Evolutionary conservation across 139 green algal genomes (phyloP), one percentile per base, ranked within the genome.

Genomic region (Chlamydomonas sp.): DNA sequence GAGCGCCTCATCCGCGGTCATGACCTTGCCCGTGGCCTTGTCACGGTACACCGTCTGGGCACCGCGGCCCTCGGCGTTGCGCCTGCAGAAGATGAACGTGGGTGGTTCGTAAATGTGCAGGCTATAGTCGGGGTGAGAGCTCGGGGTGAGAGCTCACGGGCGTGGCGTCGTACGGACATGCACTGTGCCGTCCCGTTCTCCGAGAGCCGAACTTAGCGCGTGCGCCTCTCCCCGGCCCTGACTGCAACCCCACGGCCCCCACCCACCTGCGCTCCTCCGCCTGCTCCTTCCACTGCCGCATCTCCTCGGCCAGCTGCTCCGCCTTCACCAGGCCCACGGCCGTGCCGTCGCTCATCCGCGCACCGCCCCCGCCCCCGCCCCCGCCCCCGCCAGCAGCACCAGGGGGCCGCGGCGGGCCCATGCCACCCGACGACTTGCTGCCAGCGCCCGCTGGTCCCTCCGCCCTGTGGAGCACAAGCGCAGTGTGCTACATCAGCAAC

Each of bases 21-120:
- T 91, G 2, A 87, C 68, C 17, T 91, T 90, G 14, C 95, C 95
- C 4, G 91, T 90, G 17, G 71, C 79, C 69, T 93, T 93, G 91
- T 97, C 95, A n/a, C 96, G 92, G 86, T 97, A 97, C 62, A 98
- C 93, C 17, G 96, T 98, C 15, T 92, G 69, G 5, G 94, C 94
- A 58, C 90, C 92, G 5, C 92, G 86, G 9, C 95, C 95, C 62
- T 90, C 89, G 1, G 88, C 91, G 18, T 80, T 79, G 2, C 89
- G 89, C 86, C 92, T 95, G 79, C 31, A 71, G 66, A 49, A 49
- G 31, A 49, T 49, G 31, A 49, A 49, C 31, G 31, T 49, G 31
- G 31, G 31, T 49, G 31, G 31, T 49, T 49, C 31, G 31, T 49
- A 0, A 49, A 49, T 49, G 31, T 49, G 31, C 31, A 49, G 31